Percentiles rank a stretch among this genome's conserved stretches.
phyloP scores from a whole-genome alignment of 768 basidiomycete genomes.

The Ramaria rubella region DNA sequence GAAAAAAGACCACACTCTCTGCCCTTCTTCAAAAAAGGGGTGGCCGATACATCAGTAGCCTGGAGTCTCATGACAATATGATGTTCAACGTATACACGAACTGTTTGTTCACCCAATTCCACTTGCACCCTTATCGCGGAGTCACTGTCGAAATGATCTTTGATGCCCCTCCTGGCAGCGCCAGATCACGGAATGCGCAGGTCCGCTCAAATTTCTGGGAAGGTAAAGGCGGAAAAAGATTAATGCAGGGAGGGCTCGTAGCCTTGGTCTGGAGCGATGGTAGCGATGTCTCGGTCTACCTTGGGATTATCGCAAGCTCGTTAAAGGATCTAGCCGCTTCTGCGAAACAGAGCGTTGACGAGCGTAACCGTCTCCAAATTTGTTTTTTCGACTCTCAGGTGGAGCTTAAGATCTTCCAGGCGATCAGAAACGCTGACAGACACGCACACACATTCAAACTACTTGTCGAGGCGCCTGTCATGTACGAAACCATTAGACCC shows the following conservation, averaged over 20 bases:
- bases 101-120: slow-evolving; percentile 8
- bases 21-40: slow-evolving; percentile 14
- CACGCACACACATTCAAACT: slow-evolving; percentile 19
- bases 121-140: slow-evolving; percentile 31
- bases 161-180: slow-evolving; percentile 50
- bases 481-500: slow-evolving; percentile 63
- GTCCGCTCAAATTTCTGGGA: slow-evolving; percentile 56
- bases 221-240: slow-evolving; percentile 47
- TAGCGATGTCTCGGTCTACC: slow-evolving; percentile 35
- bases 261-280: slow-evolving; percentile 46
- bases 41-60: slow-evolving; percentile 17
- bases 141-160: slow-evolving; percentile 42
- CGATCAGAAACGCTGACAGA: slow-evolving; percentile 22
- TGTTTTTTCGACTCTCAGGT: slow-evolving; percentile 59
- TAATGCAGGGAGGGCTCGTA: slow-evolving; percentile 57
- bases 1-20: slow-evolving; percentile 6
- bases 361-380: slow-evolving; percentile 40
- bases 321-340: slow-evolving; percentile 40
- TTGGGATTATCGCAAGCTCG: slow-evolving; percentile 46
- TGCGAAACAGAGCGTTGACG: slow-evolving; percentile 25
- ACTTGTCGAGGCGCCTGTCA: slow-evolving; percentile 54
- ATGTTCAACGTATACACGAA: slow-evolving; percentile 19
- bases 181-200: slow-evolving; percentile 34
- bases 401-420: slow-evolving; percentile 39
- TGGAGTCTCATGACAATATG: slow-evolving; percentile 8